Evolutionary conservation across 106 monocot species (phyloP).

Genomic region (Platanthera zijinensis): DNA sequence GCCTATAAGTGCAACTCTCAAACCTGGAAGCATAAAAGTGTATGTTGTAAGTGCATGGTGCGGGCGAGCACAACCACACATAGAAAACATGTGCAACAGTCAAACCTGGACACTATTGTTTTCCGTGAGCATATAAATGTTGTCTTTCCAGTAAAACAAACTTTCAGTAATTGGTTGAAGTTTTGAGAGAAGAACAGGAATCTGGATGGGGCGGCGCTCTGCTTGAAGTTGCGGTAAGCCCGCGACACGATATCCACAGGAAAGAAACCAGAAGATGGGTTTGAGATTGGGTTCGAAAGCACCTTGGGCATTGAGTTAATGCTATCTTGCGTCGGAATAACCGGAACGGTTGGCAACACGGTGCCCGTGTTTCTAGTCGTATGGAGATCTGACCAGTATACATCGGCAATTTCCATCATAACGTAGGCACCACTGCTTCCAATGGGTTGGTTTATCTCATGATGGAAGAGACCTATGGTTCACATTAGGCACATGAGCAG

Average conservation of each 20-base stretch:
- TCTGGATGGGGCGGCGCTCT: slow-evolving; percentile 33
- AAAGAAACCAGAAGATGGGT: neutral
- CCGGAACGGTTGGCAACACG: neutral
- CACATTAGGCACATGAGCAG: neutral
- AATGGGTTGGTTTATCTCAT: slow-evolving; percentile 17
- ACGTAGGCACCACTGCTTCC: slow-evolving; percentile 1
- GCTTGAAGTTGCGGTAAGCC: slow-evolving; percentile 33
- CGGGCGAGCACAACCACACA: no score
- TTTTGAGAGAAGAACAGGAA: slow-evolving; percentile 27
- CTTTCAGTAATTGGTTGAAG: slow-evolving; percentile 17
- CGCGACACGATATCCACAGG: slow-evolving; percentile 4
- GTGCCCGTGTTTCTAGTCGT: slow-evolving; percentile 6
- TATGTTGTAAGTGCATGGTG: no score
- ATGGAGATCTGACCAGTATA: neutral
- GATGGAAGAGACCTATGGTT: slow-evolving; percentile 3
- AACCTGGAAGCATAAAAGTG: no score
- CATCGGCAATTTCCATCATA: neutral
- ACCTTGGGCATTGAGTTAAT: neutral
- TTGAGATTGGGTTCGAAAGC: neutral
- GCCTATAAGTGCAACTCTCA: no score
- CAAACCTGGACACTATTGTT: no score
- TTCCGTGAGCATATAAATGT: neutral
- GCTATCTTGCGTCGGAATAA: neutral
- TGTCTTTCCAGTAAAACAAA: slow-evolving; percentile 34
- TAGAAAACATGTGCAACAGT: no score